Conservation (phyloP, 2,329 filamentous ascomycete species). For the Aureobasidium zeae region DNA sequence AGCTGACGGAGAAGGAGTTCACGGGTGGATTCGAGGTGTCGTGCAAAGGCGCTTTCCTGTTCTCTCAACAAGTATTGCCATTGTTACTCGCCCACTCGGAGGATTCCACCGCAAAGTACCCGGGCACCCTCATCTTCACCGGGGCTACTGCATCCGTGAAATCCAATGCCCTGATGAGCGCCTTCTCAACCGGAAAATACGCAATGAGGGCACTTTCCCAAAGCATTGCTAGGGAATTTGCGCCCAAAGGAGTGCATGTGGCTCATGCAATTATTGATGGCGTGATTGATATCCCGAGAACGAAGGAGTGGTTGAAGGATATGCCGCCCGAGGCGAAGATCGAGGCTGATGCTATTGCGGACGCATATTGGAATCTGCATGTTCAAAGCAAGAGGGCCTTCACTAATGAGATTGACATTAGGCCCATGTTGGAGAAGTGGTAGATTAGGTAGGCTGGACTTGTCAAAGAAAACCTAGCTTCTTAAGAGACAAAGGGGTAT, state of each 20-base stretch:
- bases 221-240: conserved; percentile 72
- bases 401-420: conserved; percentile 70
- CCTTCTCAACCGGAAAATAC: conserved; percentile 74
- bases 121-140: conserved; percentile 75
- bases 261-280: conserved; percentile 77
- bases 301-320: conserved; percentile 50
- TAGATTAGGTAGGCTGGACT: conserved; percentile 31
- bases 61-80: conserved; percentile 63
- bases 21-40: conserved; percentile 41
- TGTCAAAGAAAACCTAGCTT: no score
- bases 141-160: conserved; percentile 75
- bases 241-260: conserved; percentile 74
- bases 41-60: conserved; percentile 60
- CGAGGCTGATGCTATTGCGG: conserved; percentile 69
- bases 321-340: conserved; percentile 58
- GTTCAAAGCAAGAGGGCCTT: conserved; percentile 70
- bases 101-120: conserved; percentile 42
- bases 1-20: conserved; percentile 51
- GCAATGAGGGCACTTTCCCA: conserved; percentile 65
- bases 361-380: conserved; percentile 77
- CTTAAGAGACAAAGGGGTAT: no score
- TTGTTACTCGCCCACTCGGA: conserved; percentile 55
- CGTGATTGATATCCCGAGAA: conserved; percentile 69
- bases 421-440: conserved; percentile 79
- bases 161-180: conserved; percentile 57